Evolutionary conservation across 306 rosid genomes (phyloP).

Genomic region (Ceratonia siliqua): DNA sequence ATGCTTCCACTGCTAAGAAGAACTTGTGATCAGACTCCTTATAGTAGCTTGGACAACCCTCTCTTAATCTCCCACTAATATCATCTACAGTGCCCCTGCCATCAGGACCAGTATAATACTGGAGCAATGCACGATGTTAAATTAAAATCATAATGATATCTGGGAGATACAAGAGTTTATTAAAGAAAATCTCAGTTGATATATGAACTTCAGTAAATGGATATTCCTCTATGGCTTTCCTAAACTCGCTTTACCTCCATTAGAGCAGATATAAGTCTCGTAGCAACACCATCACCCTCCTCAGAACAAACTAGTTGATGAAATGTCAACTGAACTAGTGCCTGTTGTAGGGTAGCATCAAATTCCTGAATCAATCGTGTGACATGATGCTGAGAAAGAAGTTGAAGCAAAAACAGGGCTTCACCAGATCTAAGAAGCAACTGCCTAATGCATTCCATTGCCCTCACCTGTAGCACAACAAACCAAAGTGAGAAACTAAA

Average conservation of each 20-base stretch:
- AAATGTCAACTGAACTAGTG: constrained; percentile 81
- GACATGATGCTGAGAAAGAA: constrained; percentile 93
- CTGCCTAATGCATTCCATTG: constrained; percentile 98
- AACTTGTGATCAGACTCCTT: constrained; percentile 97
- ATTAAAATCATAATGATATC: constrained; percentile 29
- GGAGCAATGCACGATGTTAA: constrained; percentile 38
- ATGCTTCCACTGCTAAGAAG: constrained; percentile 93
- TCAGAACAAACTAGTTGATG: constrained; percentile 92
- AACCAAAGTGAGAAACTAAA: constrained; percentile 36
- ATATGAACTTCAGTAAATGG: background rate
- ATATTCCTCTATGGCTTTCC: constrained; percentile 32
- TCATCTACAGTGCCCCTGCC: constrained; percentile 99
- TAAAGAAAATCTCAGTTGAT: constrained; percentile 19
- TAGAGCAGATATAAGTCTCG: constrained; percentile 84
- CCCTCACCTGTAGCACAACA: constrained; percentile 76
- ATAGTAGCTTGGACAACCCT: constrained; percentile 98
- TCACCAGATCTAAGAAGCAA: constrained; percentile 88
- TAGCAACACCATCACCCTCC: constrained; percentile 89
- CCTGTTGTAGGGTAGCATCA: constrained; percentile 63
- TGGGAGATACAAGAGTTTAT: constrained; percentile 25
- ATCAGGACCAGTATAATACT: constrained; percentile 94
- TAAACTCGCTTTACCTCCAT: constrained; percentile 78
- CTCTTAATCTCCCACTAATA: constrained; percentile 84
- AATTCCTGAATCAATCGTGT: constrained; percentile 88
- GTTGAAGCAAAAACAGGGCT: constrained; percentile 93